These are phyloP conservation scores for Stromatinia cepivora DNA, from an alignment of 2,329 filamentous ascomycete genomes.

Conservation along the genomic window DNA sequence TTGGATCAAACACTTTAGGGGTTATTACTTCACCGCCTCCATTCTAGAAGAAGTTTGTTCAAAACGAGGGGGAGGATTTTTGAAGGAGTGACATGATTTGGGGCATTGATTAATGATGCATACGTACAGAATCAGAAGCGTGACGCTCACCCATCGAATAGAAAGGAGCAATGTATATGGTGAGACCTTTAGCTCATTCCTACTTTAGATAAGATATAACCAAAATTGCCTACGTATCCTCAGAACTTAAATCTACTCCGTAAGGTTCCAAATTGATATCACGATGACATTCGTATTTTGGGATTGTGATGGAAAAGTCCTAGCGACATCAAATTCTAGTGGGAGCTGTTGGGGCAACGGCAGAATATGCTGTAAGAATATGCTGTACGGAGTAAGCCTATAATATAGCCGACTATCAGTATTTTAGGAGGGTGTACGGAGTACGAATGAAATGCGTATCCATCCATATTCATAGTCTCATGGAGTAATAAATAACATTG, in stretches of 20 bases:
- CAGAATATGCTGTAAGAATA: conserved; percentile 4
- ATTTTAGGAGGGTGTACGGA: not conserved
- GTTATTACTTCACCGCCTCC: conserved; percentile 18
- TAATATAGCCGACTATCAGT: not conserved
- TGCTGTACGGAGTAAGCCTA: not conserved
- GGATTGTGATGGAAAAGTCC: not conserved
- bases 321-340: not conserved
- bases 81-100: conserved; percentile 1
- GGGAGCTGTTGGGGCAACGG: not conserved
- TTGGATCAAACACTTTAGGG: not conserved
- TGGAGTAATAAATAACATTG: not conserved
- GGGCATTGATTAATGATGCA: conserved; percentile 4
- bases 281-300: conserved; percentile 5
- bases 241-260: not conserved
- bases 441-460: not conserved
- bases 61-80: conserved; percentile 1
- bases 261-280: conserved; percentile 6
- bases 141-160: conserved; percentile 11
- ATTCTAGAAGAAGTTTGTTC: conserved; percentile 16
- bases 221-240: not conserved
- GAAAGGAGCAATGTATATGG: not conserved
- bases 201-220: not conserved
- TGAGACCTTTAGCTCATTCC: not conserved
- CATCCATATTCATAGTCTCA: not conserved
- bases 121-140: conserved; percentile 1